Conservation (phyloP, 2,329 filamentous ascomycete species). For the Fusarium redolens region DNA sequence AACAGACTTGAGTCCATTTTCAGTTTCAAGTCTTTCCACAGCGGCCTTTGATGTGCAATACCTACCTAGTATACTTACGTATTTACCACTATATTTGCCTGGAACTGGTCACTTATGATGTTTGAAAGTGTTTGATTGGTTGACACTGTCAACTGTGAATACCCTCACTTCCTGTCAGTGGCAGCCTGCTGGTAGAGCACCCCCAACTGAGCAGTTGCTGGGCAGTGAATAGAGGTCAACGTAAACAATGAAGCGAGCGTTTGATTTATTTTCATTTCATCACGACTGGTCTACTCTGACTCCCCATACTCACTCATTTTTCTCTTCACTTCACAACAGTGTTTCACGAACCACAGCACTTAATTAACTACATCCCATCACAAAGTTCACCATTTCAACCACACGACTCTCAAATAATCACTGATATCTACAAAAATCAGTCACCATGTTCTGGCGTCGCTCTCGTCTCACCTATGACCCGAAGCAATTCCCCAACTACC, state of each 20-base stretch:
- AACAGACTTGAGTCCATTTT: not conserved
- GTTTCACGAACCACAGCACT: not conserved
- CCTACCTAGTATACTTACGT: not conserved
- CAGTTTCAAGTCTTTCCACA: not conserved
- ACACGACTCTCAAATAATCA: not conserved
- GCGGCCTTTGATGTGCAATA: not conserved
- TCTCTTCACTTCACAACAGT: not conserved
- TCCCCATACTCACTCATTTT: not conserved
- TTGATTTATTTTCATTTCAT: not conserved
- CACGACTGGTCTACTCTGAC: not conserved
- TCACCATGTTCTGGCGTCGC: slow-evolving; percentile 14
- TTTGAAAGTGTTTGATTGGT: not conserved
- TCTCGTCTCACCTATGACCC: slow-evolving; percentile 23
- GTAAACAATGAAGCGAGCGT: not conserved
- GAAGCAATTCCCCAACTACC: slow-evolving; percentile 31
- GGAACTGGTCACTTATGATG: not conserved
- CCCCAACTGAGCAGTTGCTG: not conserved
- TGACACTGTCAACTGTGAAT: slow-evolving; percentile 15
- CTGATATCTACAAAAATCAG: not conserved
- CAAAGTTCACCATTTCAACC: not conserved
- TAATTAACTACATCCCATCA: not conserved
- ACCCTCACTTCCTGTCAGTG: slow-evolving; percentile 25
- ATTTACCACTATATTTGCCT: not conserved
- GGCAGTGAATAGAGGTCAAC: not conserved
- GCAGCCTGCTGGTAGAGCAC: not conserved